Conservation (phyloP, 2,329 filamentous ascomycete genomes). For the Cladosporium sphaerospermum region DNA sequence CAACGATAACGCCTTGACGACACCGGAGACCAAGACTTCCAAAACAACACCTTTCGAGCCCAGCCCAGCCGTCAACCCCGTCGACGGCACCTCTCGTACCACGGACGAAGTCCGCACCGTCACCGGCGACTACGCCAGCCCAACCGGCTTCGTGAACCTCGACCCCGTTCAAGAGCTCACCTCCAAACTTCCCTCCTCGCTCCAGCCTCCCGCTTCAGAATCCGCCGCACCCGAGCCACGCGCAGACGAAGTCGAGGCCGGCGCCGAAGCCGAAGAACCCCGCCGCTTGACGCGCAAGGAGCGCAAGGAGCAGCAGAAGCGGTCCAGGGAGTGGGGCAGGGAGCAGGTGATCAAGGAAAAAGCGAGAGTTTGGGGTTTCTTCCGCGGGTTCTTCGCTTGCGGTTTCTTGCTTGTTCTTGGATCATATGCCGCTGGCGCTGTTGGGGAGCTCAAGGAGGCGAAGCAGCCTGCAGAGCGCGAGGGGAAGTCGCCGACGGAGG, state of each 20-base stretch:
- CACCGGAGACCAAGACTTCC: conserved; percentile 2
- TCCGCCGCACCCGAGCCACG: conserved; percentile 23
- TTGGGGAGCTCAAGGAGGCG: conserved; percentile 34
- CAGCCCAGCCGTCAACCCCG: conserved; percentile 46
- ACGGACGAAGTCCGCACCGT: conserved; percentile 33
- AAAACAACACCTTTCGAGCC: conserved; percentile 12
- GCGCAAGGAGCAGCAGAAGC: conserved; percentile 13
- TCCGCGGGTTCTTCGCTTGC: neutral
- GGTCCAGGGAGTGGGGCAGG: conserved; percentile 12
- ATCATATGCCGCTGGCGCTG: conserved; percentile 53
- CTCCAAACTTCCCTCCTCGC: conserved; percentile 15
- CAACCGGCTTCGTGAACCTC: conserved; percentile 61
- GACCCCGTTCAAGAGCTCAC: conserved; percentile 32
- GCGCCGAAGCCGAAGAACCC: conserved; percentile 35
- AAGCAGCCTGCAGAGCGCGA: conserved; percentile 15
- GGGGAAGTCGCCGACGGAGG: conserved; percentile 14
- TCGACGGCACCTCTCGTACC: conserved; percentile 37
- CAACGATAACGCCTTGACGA: neutral
- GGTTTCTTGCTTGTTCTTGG: conserved; percentile 52
- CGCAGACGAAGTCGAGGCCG: conserved; percentile 25
- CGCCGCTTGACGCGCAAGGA: conserved; percentile 44
- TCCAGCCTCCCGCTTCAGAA: conserved; percentile 1
- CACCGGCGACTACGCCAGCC: conserved; percentile 56
- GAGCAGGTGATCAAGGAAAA: conserved; percentile 25
- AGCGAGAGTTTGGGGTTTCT: conserved; percentile 32